Evolutionary conservation across 257 asterid genomes (phyloP).

Genomic region (Vinca minor): DNA sequence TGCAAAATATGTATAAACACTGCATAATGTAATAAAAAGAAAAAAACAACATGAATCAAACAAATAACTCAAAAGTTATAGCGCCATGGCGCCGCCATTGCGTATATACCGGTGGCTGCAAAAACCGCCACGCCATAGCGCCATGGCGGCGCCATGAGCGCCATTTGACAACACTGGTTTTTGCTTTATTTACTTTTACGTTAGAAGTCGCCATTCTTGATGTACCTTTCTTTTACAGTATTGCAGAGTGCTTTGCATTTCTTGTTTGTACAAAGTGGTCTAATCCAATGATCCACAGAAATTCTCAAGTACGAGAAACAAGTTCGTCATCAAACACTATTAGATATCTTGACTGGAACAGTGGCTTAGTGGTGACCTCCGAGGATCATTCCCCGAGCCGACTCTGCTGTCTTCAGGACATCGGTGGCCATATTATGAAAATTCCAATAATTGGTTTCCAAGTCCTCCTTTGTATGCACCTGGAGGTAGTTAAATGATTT

Average conservation of each 20-base stretch:
- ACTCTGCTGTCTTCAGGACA: conserved; percentile 72
- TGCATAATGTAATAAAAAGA: too few relatives aligned
- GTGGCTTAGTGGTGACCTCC: conserved; percentile 58
- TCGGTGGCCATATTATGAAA: conserved; percentile 96
- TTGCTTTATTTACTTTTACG: conserved; percentile 19
- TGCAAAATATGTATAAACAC: too few relatives aligned
- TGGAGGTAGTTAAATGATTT: conserved; percentile 55
- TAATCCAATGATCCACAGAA: conserved; percentile 82
- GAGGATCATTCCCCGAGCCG: conserved; percentile 56
- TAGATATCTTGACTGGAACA: conserved; percentile 75
- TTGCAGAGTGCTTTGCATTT: conserved; percentile 97
- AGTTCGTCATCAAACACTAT: conserved; percentile 61
- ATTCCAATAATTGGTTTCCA: conserved; percentile 79
- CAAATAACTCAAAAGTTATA: too few relatives aligned
- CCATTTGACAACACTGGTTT: too few relatives aligned
- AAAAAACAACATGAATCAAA: too few relatives aligned
- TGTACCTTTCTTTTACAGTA: conserved; percentile 39
- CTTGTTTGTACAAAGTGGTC: conserved; percentile 99
- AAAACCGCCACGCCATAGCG: too few relatives aligned
- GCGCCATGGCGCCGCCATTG: too few relatives aligned
- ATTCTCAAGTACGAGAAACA: conserved; percentile 51
- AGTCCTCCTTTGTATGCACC: conserved; percentile 87
- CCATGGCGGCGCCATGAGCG: too few relatives aligned
- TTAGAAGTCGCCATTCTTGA: conserved; percentile 18
- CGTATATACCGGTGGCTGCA: too few relatives aligned